phyloP scores from a whole-genome alignment of 345 rosid species.

The Gossypium arboreum region DNA sequence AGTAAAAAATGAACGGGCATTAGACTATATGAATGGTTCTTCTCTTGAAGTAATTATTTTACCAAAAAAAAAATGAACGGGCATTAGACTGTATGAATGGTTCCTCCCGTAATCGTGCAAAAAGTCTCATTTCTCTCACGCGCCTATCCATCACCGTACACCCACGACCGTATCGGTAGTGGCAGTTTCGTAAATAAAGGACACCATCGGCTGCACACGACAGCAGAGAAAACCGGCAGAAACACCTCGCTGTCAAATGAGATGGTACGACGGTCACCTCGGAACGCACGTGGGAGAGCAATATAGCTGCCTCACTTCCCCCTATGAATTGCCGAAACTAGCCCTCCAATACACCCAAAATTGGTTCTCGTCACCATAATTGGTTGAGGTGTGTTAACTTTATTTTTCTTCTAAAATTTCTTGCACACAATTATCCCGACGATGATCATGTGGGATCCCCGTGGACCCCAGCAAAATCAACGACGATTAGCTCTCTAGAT shows the following conservation, averaged over 20 bases:
- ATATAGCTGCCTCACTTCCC: too few relatives aligned
- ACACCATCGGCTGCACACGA: not conserved
- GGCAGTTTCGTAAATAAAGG: conserved; percentile 5
- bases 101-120: conserved; percentile 2
- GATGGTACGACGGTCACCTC: not conserved
- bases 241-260: not conserved
- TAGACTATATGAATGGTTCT: not conserved
- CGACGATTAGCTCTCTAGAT: not conserved
- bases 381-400: not conserved
- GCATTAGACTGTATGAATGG: not conserved
- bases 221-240: not conserved
- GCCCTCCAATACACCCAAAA: not conserved
- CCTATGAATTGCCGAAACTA: not conserved
- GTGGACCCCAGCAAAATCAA: not conserved
- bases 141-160: conserved; percentile 6
- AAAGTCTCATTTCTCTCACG: not conserved
- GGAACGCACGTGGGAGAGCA: conserved; percentile 4
- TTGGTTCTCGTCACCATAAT: not conserved
- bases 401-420: not conserved
- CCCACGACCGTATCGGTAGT: not conserved
- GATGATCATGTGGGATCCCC: conserved; percentile 3
- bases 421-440: not conserved
- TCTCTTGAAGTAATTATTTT: too few relatives aligned
- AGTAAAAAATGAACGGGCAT: not conserved
- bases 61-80: not conserved